Conservation (phyloP, 2,329 filamentous ascomycete genomes). For the Neofusicoccum sp. region DNA sequence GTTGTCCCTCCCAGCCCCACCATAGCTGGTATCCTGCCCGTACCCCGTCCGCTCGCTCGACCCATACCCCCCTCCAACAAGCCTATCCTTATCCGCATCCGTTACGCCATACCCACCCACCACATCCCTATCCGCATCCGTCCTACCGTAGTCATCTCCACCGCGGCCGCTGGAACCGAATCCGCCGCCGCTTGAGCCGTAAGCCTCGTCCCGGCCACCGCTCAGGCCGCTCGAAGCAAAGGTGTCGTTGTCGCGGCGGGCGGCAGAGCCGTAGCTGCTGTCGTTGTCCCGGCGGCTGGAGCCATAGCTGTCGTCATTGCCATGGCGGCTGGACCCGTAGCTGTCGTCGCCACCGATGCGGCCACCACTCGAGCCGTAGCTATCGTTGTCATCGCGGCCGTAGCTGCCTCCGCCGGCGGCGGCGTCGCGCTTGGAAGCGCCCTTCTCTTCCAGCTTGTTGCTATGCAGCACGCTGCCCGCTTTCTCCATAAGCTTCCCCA, state of each 20-base stretch:
- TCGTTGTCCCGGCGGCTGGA: neutral
- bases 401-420: neutral
- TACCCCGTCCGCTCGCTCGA: neutral
- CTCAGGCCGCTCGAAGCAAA: constrained; percentile 5
- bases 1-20: neutral
- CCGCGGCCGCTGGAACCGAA: neutral
- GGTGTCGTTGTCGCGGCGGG: constrained; percentile 22
- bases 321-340: neutral
- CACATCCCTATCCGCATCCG: neutral
- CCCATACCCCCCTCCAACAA: neutral
- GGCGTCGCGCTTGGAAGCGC: constrained; percentile 53
- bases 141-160: neutral
- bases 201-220: neutral
- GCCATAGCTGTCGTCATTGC: neutral
- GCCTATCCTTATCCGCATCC: neutral
- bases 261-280: constrained; percentile 14
- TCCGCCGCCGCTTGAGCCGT: neutral
- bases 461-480: constrained; percentile 55
- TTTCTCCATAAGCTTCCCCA: constrained; percentile 64
- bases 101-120: neutral
- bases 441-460: constrained; percentile 52
- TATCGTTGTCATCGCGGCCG: neutral
- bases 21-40: neutral
- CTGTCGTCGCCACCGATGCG: neutral
- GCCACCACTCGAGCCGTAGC: neutral